Evolutionary conservation across 768 basidiomycete genomes (phyloP), one percentile per base, ranked within the genome.

Genomic region (Austroboletus eburneus): DNA sequence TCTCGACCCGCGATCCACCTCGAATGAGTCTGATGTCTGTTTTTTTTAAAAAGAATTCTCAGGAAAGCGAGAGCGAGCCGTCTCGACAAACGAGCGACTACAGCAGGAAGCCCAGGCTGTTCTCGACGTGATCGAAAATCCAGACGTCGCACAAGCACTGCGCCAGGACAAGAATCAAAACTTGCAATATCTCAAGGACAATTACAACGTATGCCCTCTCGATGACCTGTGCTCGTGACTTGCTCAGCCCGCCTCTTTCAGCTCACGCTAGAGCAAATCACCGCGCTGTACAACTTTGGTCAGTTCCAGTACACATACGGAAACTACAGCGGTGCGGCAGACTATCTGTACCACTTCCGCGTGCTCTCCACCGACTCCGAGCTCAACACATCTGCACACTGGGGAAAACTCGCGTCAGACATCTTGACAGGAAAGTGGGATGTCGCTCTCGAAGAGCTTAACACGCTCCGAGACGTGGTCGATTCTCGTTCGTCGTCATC

Each of bases 261-360:
- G 95, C 81, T 99, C 48, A 92, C 88, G 14, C 73, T 93, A 49
- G 93, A 95, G 49, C 91, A 96, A 80, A 96, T 98, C 64, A 89
- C 85, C 35, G 89, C 90, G 1, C 74, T 99, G 9, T 98, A 99
- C 75, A 91, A 93, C 71, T 97, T 95, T 70, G 96, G 96, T 44
- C 88, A 97, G 63, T 98, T 94, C 74, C 94, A 96, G 71, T 99
- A 91, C 71, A 90, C 95, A n/a, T 91, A 91, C 66, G 96, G 96
- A 36, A 91, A 92, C 68, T 99, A 99, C 74, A 86, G 84, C 58
- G 90, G 90, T 40, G 93, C 96, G 14, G 93, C 94, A 39, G 92
- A 97, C 69, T 98, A 96, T 72, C 77, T 99, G 46, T 97, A 98
- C 75, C 95, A 98, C 65, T 99, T 98, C 78, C 91, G 94, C 46